Base-by-base conservation (phyloP, 139 green algal genomes). In the Raphidocelis subcapitata region DNA sequence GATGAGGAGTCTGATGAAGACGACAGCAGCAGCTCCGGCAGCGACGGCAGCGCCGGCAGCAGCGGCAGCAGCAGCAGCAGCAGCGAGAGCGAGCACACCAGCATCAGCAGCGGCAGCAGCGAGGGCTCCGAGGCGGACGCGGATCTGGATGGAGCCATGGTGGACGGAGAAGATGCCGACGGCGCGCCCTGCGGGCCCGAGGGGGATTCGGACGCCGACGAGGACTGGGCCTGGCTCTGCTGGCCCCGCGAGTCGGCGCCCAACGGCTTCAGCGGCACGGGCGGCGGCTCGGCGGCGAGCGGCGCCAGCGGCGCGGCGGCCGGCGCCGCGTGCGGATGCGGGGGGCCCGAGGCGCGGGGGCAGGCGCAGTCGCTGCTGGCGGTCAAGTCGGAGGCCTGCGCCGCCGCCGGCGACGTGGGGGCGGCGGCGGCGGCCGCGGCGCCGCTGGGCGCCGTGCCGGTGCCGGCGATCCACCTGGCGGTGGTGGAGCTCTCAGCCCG, bases 361-460 rank as follows among this genome's bases (percentile, higher is more conserved):
- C 21, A 18, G 18, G 60, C 16, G n/a, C n/a, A n/a, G n/a, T n/a
- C n/a, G n/a, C n/a, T n/a, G n/a, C n/a, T n/a, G n/a, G n/a, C n/a
- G n/a, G n/a, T n/a, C n/a, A n/a, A n/a, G n/a, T n/a, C n/a, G n/a
- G n/a, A n/a, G n/a, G n/a, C n/a, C n/a, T n/a, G n/a, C n/a, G n/a
- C n/a, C n/a, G n/a, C n/a, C n/a, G n/a, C n/a, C n/a, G n/a, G n/a
- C n/a, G n/a, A n/a, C n/a, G n/a, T n/a, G 41, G 8, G 41, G 41
- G 41, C 36, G 44, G 66, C 24, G 79, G 71, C 70, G 36, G 66
- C 46, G 59, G 47, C 23, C n/a, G 77, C 60, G 1, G 54, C 60
- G 1, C 28, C 37, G 26, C 49, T 79, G 46, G n/a, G 18, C 12
- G 68, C 74, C 32, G 67, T 73, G 55, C 73, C 72, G 54, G 5